Evolutionary conservation across 1,139 yeast genomes (phyloP).

Genomic region (Suhomyces ambrosiae): DNA sequence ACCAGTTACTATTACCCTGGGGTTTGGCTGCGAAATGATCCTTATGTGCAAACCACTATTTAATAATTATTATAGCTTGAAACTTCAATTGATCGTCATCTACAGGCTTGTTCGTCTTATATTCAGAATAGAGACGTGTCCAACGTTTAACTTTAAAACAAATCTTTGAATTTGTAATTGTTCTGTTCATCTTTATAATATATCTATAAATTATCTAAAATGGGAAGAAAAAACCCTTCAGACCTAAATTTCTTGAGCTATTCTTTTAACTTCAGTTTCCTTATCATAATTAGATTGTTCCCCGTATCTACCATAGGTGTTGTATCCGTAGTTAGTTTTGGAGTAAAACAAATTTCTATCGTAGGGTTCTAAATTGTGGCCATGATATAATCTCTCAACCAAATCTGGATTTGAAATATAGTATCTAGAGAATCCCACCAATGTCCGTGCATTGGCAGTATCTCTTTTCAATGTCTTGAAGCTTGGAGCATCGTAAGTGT

Average conservation of each 20-base stretch:
- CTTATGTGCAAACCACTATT: too few species aligned
- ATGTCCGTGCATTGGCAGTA: slow-evolving; percentile 29
- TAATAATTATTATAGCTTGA: too few species aligned
- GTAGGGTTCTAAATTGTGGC: slow-evolving; percentile 20
- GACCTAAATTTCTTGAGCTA: slow-evolving; percentile 1
- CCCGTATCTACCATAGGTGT: slow-evolving; percentile 24
- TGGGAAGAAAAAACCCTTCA: too few species aligned
- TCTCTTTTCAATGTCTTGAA: slow-evolving; percentile 19
- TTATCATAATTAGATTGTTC: slow-evolving; percentile 7
- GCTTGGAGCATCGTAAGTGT: slow-evolving; percentile 14
- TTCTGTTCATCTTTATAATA: background rate
- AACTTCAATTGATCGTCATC: too few species aligned
- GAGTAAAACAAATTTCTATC: slow-evolving; percentile 27
- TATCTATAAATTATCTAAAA: background rate
- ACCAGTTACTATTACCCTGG: too few species aligned
- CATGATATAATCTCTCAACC: slow-evolving; percentile 16
- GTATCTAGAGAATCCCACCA: slow-evolving; percentile 32
- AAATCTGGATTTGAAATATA: slow-evolving; percentile 21
- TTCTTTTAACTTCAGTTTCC: slow-evolving; percentile 6
- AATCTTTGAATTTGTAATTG: too few species aligned
- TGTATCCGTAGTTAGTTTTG: slow-evolving; percentile 29
- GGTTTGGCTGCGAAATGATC: too few species aligned
- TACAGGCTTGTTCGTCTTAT: too few species aligned
- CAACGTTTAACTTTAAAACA: too few species aligned
- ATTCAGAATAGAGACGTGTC: too few species aligned